Evolutionary conservation across 257 asterid genomes (phyloP).

Genomic region (Nicotiana undulata): DNA sequence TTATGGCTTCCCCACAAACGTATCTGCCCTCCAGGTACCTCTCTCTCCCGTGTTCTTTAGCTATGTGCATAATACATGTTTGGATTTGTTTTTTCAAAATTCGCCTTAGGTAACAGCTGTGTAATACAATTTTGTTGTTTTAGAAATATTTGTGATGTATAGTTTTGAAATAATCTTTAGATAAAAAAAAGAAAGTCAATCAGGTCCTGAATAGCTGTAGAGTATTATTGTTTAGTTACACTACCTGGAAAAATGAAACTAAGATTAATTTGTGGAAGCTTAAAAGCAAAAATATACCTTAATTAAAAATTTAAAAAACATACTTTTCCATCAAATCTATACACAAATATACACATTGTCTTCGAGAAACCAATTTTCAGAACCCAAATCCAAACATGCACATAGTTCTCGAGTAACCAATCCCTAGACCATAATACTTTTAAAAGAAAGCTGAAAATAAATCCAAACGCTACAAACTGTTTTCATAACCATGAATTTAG

Average conservation of each 20-base stretch:
- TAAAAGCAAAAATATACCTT: background rate
- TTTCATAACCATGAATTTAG: background rate
- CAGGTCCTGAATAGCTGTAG: too few species aligned
- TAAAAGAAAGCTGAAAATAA: background rate
- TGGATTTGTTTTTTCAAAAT: background rate
- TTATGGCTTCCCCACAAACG: conserved; percentile 81
- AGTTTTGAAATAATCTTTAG: background rate
- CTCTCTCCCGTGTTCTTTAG: background rate
- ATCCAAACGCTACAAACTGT: background rate
- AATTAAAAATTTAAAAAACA: background rate
- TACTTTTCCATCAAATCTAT: background rate
- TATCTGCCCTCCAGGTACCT: conserved; percentile 86
- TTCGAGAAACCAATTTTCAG: background rate
- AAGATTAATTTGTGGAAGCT: background rate
- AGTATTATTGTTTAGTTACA: too few species aligned
- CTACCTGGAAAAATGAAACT: too few species aligned
- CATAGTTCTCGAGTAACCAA: background rate
- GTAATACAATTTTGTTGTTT: background rate
- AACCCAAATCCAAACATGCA: background rate
- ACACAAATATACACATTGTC: background rate
- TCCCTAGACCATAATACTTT: background rate
- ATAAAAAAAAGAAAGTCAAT: too few species aligned
- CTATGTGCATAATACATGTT: background rate
- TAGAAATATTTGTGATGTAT: background rate
- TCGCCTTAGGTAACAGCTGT: background rate